A percentile compares a stretch with the other conserved stretches of the same genome.
Conservation (phyloP, 345 rosid genomes). For the Camelina laxa region DNA sequence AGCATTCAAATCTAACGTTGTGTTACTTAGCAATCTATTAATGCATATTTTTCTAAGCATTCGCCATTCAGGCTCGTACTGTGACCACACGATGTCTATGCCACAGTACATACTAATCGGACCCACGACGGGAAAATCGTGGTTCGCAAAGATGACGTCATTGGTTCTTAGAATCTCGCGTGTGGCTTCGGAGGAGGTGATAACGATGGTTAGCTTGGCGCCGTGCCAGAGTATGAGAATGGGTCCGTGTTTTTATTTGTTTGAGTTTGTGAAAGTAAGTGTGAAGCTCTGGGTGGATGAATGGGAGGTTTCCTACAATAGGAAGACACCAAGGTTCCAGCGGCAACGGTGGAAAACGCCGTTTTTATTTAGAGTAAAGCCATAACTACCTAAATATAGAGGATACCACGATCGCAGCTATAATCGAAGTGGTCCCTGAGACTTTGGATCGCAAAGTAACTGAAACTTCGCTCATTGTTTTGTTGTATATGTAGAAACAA, state of each 20-base stretch:
- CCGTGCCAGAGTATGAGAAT: not conserved
- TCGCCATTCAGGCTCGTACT: constrained; percentile 18
- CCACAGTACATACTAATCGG: not conserved
- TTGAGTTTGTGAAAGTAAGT: not conserved
- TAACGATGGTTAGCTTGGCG: not conserved
- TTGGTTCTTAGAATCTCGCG: not conserved
- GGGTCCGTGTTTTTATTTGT: not conserved
- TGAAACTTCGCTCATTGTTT: too few relatives aligned
- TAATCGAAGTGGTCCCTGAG: not conserved
- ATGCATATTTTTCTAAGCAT: constrained; percentile 40
- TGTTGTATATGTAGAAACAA: too few relatives aligned
- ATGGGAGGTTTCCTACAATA: not conserved
- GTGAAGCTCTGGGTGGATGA: not conserved
- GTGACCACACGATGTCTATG: not conserved
- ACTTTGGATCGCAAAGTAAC: too few relatives aligned
- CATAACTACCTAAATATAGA: not conserved
- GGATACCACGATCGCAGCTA: not conserved
- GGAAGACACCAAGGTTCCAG: not conserved
- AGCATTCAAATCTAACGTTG: constrained; percentile 39
- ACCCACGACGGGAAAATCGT: not conserved
- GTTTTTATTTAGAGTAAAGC: not conserved
- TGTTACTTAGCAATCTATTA: constrained; percentile 41
- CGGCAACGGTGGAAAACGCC: not conserved
- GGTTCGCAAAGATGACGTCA: not conserved
- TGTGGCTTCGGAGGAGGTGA: not conserved